A percentile compares a stretch with the other conserved stretches of the same genome.
Evolutionary conservation across 306 rosid species (phyloP).

Genomic region (Corylus avellana): DNA sequence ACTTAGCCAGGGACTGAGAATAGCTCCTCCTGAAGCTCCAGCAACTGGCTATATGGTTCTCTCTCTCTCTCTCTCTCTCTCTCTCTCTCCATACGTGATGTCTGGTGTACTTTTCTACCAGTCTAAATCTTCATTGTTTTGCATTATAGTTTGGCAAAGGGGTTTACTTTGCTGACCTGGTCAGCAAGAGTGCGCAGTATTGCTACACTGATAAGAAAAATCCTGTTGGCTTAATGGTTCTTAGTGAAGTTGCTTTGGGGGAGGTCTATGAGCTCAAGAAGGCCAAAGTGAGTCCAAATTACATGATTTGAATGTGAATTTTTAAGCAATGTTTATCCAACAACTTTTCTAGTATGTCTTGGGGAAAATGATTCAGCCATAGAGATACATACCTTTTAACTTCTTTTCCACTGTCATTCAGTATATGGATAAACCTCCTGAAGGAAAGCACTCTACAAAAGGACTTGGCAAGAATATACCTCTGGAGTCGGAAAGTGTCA

Average conservation of each 20-base stretch:
- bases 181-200: constrained; percentile 98
- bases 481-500: constrained; percentile 51
- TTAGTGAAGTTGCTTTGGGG: constrained; percentile 95
- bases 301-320: constrained; percentile 12
- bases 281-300: constrained; percentile 61
- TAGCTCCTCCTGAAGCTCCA: constrained; percentile 99
- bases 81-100: not conserved
- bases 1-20: constrained; percentile 95
- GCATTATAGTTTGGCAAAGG: constrained; percentile 92
- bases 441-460: constrained; percentile 90
- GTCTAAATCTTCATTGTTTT: constrained; percentile 31
- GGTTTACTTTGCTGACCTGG: constrained; percentile 87
- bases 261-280: constrained; percentile 80
- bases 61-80: constrained; percentile 14
- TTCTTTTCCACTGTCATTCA: constrained; percentile 32
- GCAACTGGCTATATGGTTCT: constrained; percentile 96
- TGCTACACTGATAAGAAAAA: constrained; percentile 91
- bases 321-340: constrained; percentile 2
- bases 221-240: constrained; percentile 85
- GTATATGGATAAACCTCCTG: constrained; percentile 92
- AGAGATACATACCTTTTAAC: not conserved
- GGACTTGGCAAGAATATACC: constrained; percentile 93
- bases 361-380: not conserved
- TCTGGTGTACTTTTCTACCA: not conserved
- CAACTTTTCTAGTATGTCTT: not conserved